Conservation (phyloP, 1,284 basidiomycete species). For the Rhodotorula sp. region DNA sequence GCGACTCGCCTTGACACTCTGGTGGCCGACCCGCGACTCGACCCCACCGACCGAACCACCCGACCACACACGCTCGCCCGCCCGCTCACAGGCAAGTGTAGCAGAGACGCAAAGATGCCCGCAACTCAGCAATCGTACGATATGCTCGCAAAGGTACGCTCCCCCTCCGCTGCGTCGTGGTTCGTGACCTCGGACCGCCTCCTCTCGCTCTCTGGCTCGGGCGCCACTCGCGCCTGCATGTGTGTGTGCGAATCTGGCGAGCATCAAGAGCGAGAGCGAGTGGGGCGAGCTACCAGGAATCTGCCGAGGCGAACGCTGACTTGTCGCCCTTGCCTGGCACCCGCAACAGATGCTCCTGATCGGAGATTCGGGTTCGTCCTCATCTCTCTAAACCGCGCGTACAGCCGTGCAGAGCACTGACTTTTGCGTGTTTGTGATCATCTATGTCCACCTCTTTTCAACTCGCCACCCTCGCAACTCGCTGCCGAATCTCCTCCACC, state of each 20-base stretch:
- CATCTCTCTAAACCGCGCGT: background rate
- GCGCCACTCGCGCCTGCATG: too few species aligned
- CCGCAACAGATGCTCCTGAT: conserved; percentile 77
- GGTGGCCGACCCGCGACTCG: background rate
- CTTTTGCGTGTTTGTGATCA: too few species aligned
- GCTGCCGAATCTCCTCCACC: too few species aligned
- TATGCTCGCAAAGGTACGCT: conserved; percentile 40
- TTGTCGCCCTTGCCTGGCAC: too few species aligned
- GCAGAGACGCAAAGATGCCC: conserved; percentile 1
- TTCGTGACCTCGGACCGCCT: too few species aligned
- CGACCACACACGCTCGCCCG: background rate
- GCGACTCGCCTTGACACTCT: background rate
- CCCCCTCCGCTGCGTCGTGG: background rate
- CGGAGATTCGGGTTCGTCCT: conserved; percentile 79
- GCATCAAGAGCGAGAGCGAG: too few species aligned
- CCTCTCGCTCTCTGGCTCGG: too few species aligned
- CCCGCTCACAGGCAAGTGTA: too few species aligned
- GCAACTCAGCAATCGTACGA: conserved; percentile 39
- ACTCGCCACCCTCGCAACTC: too few species aligned
- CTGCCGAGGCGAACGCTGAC: too few species aligned
- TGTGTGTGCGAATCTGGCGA: too few species aligned
- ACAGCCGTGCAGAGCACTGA: background rate
- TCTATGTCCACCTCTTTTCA: background rate
- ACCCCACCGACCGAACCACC: background rate
- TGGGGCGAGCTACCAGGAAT: too few species aligned